Percentiles rank a stretch among this genome's conserved stretches.
Evolutionary conservation across 2,329 filamentous ascomycete species (phyloP).

Genomic region (Venturia nashicola): DNA sequence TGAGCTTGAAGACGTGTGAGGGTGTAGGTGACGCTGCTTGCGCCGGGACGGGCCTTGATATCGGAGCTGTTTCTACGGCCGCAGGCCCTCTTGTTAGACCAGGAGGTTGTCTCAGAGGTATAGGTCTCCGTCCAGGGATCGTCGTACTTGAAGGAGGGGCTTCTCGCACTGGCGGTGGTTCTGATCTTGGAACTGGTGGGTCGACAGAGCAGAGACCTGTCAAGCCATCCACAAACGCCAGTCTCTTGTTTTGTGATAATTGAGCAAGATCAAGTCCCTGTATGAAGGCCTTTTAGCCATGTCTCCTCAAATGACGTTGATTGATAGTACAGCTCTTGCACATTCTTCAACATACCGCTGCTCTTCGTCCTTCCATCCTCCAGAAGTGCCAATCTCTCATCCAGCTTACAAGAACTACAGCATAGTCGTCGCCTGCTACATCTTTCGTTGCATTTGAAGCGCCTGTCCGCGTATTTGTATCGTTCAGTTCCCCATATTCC

Average conservation of each 20-base stretch:
- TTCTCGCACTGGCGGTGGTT: neutral
- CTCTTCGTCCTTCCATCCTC: slow-evolving; percentile 55
- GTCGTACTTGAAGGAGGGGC: neutral
- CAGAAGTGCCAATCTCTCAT: slow-evolving; percentile 69
- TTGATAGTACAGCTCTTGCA: neutral
- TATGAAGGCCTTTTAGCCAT: neutral
- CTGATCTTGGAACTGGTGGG: slow-evolving; percentile 7
- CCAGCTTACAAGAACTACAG: slow-evolving; percentile 69
- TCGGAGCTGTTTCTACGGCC: neutral
- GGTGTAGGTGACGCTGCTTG: slow-evolving; percentile 3
- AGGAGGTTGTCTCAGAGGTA: neutral
- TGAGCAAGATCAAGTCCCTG: slow-evolving; percentile 61
- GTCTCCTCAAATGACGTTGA: neutral
- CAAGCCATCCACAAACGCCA: slow-evolving; percentile 67
- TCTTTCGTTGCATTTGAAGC: slow-evolving; percentile 1
- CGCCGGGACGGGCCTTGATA: neutral
- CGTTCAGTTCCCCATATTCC: slow-evolving; percentile 15
- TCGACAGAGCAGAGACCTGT: slow-evolving; percentile 38
- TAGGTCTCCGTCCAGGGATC: neutral
- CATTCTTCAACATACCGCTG: slow-evolving; percentile 37
- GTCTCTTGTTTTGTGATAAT: slow-evolving; percentile 43
- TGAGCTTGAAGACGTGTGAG: slow-evolving; percentile 15
- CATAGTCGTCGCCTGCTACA: slow-evolving; percentile 16
- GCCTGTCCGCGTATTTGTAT: slow-evolving; percentile 28
- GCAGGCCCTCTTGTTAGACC: neutral